A percentile compares a stretch with the other conserved stretches of the same genome.
These are phyloP conservation scores for Hyaloperonospora brassicae DNA, from an alignment of 352 stramenopile genomes.

Conservation along the genomic window DNA sequence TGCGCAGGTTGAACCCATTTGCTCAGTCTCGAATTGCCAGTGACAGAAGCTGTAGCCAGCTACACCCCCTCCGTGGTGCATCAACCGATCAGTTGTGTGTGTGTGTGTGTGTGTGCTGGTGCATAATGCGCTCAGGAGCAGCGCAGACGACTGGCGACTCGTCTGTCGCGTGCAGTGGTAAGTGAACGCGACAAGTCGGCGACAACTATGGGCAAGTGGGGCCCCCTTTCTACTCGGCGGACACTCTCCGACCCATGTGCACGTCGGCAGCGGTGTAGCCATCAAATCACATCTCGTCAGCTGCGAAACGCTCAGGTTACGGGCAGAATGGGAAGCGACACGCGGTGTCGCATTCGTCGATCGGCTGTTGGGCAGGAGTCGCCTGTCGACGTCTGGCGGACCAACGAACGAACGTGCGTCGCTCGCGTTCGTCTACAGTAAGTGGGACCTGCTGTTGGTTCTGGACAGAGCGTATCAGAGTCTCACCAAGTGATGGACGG, in stretches of 20 bases:
- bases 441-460: no score
- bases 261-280: slow-evolving; percentile 17
- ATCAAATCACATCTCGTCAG: slow-evolving; percentile 31
- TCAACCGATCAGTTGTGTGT: no score
- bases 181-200: slow-evolving; percentile 8
- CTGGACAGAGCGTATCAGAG: no score
- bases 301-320: slow-evolving; percentile 7
- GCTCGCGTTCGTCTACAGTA: no score
- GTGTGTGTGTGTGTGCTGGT: no score
- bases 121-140: no score
- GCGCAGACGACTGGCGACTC: not conserved
- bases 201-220: not conserved
- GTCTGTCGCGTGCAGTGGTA: slow-evolving; percentile 8
- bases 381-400: slow-evolving; percentile 5
- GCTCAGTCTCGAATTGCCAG: not conserved
- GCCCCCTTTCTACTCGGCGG: slow-evolving; percentile 26
- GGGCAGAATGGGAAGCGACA: slow-evolving; percentile 21
- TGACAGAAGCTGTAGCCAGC: no score
- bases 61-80: no score
- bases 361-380: not conserved
- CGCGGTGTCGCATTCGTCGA: slow-evolving; percentile 9
- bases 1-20: not conserved
- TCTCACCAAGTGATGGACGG: no score
- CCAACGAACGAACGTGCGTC: not conserved
- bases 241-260: slow-evolving; percentile 6